Evolutionary conservation across 441 rosid species (phyloP), one percentile per base, ranked within the genome.

Genomic region (Jatropha multifida): DNA sequence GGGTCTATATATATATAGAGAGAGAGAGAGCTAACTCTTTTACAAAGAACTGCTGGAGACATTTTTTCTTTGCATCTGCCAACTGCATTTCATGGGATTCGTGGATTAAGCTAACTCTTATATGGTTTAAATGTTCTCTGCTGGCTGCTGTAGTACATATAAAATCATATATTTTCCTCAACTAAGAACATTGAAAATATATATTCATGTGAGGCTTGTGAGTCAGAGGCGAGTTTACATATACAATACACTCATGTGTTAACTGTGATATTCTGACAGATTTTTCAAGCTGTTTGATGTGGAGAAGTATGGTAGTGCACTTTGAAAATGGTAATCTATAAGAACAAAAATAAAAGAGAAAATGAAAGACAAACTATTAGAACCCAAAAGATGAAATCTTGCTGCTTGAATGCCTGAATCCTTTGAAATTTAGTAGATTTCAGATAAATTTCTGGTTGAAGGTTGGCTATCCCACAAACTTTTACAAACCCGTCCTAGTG

Each of bases 11-110:
- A 23, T 23, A 23, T 23, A 23, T 23, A n/a, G n/a, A n/a, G n/a
- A n/a, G n/a, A n/a, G n/a, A n/a, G n/a, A n/a, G n/a, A n/a, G 48
- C 48, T 44, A 10, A 38, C 42, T 8, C 48, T 64, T 60, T 23
- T 44, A 42, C 18, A 32, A 59, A 73, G 64, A 46, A 66, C 38
- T 65, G 59, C 55, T 56, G 51, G 62, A 46, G 18, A n/a, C 8
- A 42, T 44, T 11, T 55, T 65, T 46, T 26, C 56, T 64, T 59
- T 9, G 62, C 42, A 37, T 69, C 20, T 69, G 15, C 37, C 20
- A 11, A 49, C 65, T 74, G 74, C 63, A 54, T 69, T 23, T 62
- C 62, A 12, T 27, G 14, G 65, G 69, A 61, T 62, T 15, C 26
- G 51, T 52, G 60, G 42, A 37, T 73, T 65, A 44, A 74, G 55